phyloP scores from a whole-genome alignment of 306 rosid species.

The Elaeagnus macrophylla region DNA sequence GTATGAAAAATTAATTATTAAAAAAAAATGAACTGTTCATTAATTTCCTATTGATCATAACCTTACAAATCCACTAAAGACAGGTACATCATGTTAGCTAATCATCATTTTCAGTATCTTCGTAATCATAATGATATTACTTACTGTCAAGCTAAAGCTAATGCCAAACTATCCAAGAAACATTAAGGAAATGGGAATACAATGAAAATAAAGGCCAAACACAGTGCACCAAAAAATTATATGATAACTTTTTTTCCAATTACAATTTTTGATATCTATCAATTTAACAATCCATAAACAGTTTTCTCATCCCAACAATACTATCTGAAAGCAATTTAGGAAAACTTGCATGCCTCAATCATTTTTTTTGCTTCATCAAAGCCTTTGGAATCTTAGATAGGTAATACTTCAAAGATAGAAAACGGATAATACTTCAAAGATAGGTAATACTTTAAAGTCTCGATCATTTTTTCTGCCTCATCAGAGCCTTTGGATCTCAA shows the following conservation, averaged over 20 bases:
- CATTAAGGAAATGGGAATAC: not conserved
- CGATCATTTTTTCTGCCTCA: slow-evolving; percentile 61
- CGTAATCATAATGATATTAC: not conserved
- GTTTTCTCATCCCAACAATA: not conserved
- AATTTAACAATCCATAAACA: too few species aligned
- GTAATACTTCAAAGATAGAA: slow-evolving; percentile 47
- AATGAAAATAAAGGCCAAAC: not conserved
- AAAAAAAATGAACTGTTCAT: too few species aligned
- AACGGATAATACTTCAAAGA: too few species aligned
- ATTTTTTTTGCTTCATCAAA: slow-evolving; percentile 36
- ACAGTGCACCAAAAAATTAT: too few species aligned
- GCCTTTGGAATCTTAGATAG: slow-evolving; percentile 50
- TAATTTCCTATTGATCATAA: too few species aligned
- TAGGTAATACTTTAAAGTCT: too few species aligned
- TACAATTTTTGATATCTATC: too few species aligned
- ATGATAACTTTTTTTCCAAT: too few species aligned
- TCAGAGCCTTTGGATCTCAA: slow-evolving; percentile 72
- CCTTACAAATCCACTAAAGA: too few species aligned
- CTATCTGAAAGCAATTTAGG: slow-evolving; percentile 1
- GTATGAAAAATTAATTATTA: too few species aligned
- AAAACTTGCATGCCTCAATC: slow-evolving; percentile 42
- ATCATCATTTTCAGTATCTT: not conserved
- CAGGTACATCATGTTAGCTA: too few species aligned
- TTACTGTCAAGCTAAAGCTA: not conserved
- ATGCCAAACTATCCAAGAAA: not conserved